Conservation (phyloP, 164 flowering plant species). For the Aristolochia fimbriata region DNA sequence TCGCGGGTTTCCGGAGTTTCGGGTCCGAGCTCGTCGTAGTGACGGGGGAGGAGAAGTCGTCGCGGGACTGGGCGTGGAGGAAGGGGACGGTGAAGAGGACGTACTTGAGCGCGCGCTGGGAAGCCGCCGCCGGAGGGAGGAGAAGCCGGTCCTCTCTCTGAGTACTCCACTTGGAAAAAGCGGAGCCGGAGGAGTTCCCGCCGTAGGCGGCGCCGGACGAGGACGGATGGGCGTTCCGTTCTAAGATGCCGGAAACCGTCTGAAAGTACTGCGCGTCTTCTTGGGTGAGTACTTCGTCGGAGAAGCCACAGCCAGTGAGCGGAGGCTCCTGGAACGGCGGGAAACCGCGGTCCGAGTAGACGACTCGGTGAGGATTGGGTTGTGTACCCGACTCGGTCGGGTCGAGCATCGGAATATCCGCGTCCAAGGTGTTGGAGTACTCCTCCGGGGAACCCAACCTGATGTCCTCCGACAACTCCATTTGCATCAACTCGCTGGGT, state of each 20-base stretch:
- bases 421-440: constrained; percentile 56
- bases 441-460: constrained; percentile 80
- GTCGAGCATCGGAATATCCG: constrained; percentile 33
- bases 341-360: constrained; percentile 39
- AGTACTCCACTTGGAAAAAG: constrained; percentile 50
- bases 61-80: constrained; percentile 46
- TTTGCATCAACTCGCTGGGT: constrained; percentile 67
- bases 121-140: constrained; percentile 20
- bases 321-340: constrained; percentile 22
- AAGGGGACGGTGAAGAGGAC: constrained; percentile 59
- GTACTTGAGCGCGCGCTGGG: constrained; percentile 77
- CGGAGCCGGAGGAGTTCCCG: constrained; percentile 32
- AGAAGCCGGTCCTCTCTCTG: constrained; percentile 21
- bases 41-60: constrained; percentile 30
- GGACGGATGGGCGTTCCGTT: constrained; percentile 23
- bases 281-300: constrained; percentile 23
- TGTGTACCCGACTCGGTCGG: constrained; percentile 14
- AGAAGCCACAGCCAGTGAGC: constrained; percentile 17
- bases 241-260: constrained; percentile 65
- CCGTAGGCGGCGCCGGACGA: constrained; percentile 17
- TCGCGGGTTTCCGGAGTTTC: constrained; percentile 23
- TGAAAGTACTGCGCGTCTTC: constrained; percentile 79
- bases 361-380: constrained; percentile 25
- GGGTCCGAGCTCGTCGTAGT: constrained; percentile 17
- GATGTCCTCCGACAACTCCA: constrained; percentile 76